A percentile compares a stretch with the other conserved stretches of the same genome.
Conservation (phyloP, 2,329 filamentous ascomycete species). For the Hymenoscyphus salicellus region DNA sequence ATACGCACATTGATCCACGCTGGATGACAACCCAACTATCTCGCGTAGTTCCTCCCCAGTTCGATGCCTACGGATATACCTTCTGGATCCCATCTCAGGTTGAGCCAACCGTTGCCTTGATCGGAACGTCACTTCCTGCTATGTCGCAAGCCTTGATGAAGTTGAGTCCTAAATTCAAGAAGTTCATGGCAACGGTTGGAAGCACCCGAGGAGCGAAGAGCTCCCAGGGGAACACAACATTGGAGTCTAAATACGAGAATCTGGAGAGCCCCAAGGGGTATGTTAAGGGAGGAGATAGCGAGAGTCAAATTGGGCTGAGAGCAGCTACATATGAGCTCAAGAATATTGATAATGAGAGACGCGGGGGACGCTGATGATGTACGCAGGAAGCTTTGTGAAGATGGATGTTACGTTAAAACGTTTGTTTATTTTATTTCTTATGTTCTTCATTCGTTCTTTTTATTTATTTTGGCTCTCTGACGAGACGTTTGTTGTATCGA, state of each 20-base stretch:
- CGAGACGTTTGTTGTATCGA: neutral
- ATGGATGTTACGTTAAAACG: neutral
- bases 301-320: neutral
- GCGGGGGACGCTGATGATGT: neutral
- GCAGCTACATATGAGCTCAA: neutral
- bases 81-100: slow-evolving; percentile 8
- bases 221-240: neutral
- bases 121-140: slow-evolving; percentile 3
- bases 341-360: neutral
- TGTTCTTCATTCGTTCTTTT: neutral
- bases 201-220: neutral
- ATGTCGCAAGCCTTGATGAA: slow-evolving; percentile 6
- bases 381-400: neutral
- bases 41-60: slow-evolving; percentile 2
- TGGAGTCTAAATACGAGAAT: slow-evolving; percentile 3
- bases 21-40: slow-evolving; percentile 2
- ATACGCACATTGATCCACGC: slow-evolving; percentile 4
- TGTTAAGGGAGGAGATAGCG: slow-evolving; percentile 1
- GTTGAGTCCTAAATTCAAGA: neutral
- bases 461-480: neutral
- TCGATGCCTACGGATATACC: slow-evolving; percentile 5
- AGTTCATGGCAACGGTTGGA: neutral
- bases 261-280: neutral
- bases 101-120: slow-evolving; percentile 6
- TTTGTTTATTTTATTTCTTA: neutral